Conservation (phyloP, 352 stramenopile species). For the Globisporangium uncinulatum region DNA sequence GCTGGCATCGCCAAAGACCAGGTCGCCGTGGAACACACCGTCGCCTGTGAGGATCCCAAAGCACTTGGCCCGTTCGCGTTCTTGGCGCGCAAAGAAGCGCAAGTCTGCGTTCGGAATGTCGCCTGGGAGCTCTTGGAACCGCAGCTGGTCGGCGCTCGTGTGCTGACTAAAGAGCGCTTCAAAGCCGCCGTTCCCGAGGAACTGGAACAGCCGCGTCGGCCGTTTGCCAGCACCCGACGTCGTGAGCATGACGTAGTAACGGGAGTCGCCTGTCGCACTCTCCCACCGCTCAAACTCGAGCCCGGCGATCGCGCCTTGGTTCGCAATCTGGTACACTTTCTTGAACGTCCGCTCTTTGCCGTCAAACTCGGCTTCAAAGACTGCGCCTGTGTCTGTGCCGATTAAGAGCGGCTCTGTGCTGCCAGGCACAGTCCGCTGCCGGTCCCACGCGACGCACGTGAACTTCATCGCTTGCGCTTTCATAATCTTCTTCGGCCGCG, state of each 20-base stretch:
- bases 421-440: constrained; percentile 57
- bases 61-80: constrained; percentile 75
- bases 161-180: constrained; percentile 85
- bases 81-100: constrained; percentile 70
- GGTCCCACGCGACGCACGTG: constrained; percentile 78
- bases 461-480: constrained; percentile 77
- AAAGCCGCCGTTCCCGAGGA: constrained; percentile 69
- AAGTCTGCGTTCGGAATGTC: constrained; percentile 79
- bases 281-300: constrained; percentile 82
- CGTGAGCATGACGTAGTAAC: constrained; percentile 79
- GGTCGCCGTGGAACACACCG: constrained; percentile 88
- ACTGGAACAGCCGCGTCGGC: constrained; percentile 90
- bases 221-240: constrained; percentile 81
- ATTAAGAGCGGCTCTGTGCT: constrained; percentile 68
- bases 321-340: constrained; percentile 87
- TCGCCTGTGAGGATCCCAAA: constrained; percentile 90
- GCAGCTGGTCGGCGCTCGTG: constrained; percentile 67
- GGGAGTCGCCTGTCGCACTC: constrained; percentile 40
- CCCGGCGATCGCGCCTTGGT: constrained; percentile 77
- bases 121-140: constrained; percentile 89
- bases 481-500: constrained; percentile 82
- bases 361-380: constrained; percentile 84
- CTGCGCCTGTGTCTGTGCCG: constrained; percentile 67
- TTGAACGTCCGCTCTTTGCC: constrained; percentile 84
- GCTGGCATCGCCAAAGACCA: constrained; percentile 63